Evolutionary conservation across 495 filamentous ascomycete species (phyloP).

Genomic region (Tuber calosporum): DNA sequence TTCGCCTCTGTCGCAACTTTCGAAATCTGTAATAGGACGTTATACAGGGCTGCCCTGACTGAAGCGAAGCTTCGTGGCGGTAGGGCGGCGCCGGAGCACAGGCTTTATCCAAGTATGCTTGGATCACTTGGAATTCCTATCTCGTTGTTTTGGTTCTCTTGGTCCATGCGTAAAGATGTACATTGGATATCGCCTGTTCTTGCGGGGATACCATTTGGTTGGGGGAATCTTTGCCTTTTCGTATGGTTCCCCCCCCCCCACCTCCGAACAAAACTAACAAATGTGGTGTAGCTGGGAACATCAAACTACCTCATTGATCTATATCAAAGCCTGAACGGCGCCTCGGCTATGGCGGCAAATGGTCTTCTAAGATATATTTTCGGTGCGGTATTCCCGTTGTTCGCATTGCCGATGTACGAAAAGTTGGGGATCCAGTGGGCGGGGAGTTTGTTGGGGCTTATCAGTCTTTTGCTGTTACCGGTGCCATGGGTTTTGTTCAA

Average conservation of each 20-base stretch:
- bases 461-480: conserved; percentile 52
- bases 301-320: conserved; percentile 54
- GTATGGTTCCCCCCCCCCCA: conserved; percentile 36
- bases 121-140: conserved; percentile 53
- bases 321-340: conserved; percentile 53
- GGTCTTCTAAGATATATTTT: conserved; percentile 56
- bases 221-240: conserved; percentile 59
- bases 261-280: background rate
- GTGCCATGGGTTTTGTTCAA: conserved; percentile 52
- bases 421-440: conserved; percentile 54
- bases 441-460: conserved; percentile 52
- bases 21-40: conserved; percentile 18
- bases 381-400: conserved; percentile 58
- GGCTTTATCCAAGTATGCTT: conserved; percentile 54
- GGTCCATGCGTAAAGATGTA: conserved; percentile 43
- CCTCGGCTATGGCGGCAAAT: conserved; percentile 57
- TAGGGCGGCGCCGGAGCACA: conserved; percentile 49
- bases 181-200: conserved; percentile 47
- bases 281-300: conserved; percentile 41
- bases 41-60: conserved; percentile 29
- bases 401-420: conserved; percentile 50
- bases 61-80: conserved; percentile 38
- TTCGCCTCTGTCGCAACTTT: conserved; percentile 47
- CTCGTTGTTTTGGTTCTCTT: conserved; percentile 45
- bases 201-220: conserved; percentile 57